Percentiles rank a stretch among this genome's conserved stretches.
These are phyloP conservation scores for Fusarium duplospermum DNA, from an alignment of 2,329 filamentous ascomycete species.

Conservation along the genomic window DNA sequence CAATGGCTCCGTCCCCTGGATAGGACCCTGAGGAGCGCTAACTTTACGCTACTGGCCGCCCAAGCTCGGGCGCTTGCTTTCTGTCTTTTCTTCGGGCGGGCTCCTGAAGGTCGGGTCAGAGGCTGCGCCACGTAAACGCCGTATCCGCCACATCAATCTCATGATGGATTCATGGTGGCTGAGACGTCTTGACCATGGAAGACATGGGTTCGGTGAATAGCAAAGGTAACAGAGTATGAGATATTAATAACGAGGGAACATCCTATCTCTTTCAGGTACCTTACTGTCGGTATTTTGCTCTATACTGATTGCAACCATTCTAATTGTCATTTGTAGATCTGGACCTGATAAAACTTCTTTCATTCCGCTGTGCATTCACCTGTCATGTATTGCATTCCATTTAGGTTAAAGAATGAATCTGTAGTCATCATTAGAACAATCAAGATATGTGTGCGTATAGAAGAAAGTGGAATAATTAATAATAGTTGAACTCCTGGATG, in stretches of 20 bases:
- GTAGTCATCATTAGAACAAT: background rate
- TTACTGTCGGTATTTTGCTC: background rate
- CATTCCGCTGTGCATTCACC: background rate
- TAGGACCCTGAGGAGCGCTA: slow-evolving; percentile 35
- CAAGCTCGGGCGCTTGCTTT: slow-evolving; percentile 12
- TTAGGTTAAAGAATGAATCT: background rate
- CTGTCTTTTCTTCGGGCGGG: background rate
- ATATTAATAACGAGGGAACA: background rate
- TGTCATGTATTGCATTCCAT: background rate
- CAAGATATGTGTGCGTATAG: background rate
- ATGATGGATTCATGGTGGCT: slow-evolving; percentile 4
- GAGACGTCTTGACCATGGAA: background rate
- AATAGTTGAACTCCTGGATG: background rate
- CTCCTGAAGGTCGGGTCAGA: background rate
- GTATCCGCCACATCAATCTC: background rate
- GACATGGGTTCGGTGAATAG: background rate
- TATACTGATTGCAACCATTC: background rate
- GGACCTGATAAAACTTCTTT: background rate
- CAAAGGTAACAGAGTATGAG: background rate
- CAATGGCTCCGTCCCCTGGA: slow-evolving; percentile 8
- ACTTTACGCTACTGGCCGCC: slow-evolving; percentile 14
- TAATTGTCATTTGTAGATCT: background rate
- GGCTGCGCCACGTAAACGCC: background rate
- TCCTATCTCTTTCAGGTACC: background rate
- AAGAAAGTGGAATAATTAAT: background rate